Base-by-base conservation (phyloP, 1,139 yeast species). In the Scheffersomyces insectosa region DNA sequence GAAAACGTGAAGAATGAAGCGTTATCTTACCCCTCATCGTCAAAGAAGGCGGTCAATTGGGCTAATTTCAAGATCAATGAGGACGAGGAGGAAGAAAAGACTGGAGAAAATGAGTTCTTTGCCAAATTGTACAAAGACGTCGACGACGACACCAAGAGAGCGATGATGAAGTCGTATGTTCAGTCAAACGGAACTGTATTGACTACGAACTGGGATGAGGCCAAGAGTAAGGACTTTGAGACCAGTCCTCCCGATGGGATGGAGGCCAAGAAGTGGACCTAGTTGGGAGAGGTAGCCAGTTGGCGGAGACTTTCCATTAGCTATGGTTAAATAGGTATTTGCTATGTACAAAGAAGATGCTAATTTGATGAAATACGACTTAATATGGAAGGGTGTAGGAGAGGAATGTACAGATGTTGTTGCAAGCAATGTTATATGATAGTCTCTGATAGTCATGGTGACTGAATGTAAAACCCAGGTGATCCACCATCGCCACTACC, bases 131-230 rank as follows among this genome's bases (percentile, higher is more conserved):
- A 86, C 66, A 77, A 79, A 33, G 83, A 79, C 51, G 95, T 96
- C 0, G 96, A 90, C 59, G 95, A 87, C 9, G 97, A 93, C 57
- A 85, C 96, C 1, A 75, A 75, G 53, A 76, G 95, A 45, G 99
- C 99, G 1, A 95, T 95, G 98, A 87, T 89, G 95, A 95, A 95
- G 67, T 88, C 97, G 42, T 93, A 81, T 57, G 75, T 82, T n/a
- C 97, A 95, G 65, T 88, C 96, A 54, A 87, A 88, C 52, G 99
- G 99, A 14, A 95, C 99, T 0, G 83, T 95, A 1, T 71, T 95
- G 48, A 88, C 96, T 40, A 95, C 99, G 5, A 87, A 88, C 60
- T 95, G 99, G 99, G 79, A 70, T n/a, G 96, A 89, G 47, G 98
- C 96, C 2, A 74, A 79, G 39, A 71, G 75, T 41, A 82, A 80